phyloP scores from a whole-genome alignment of 352 stramenopile genomes.

The Phytophthora capsici region DNA sequence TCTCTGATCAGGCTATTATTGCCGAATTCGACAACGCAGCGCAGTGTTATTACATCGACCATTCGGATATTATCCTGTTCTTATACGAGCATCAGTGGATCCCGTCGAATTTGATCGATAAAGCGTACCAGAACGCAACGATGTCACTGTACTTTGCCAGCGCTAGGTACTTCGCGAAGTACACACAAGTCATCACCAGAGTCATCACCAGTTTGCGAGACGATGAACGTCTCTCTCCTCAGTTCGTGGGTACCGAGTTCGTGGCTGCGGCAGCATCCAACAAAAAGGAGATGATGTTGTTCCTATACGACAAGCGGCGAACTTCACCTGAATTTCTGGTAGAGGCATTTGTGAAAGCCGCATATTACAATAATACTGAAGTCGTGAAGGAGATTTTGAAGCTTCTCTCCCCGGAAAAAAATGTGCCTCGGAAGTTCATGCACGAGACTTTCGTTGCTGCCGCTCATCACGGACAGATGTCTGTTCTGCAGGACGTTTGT shows the following conservation, averaged over 20 bases:
- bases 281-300: neutral
- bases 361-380: neutral
- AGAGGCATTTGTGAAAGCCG: neutral
- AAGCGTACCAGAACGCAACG: neutral
- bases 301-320: neutral
- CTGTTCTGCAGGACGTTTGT: neutral
- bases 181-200: neutral
- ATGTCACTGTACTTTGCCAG: no score
- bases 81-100: neutral
- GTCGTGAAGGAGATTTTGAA: neutral
- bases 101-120: neutral
- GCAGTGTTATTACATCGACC: neutral
- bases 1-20: neutral
- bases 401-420: neutral
- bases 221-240: neutral
- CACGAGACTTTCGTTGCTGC: constrained; percentile 2
- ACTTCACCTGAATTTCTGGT: neutral
- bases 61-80: neutral
- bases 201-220: neutral
- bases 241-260: neutral
- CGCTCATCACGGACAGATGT: constrained; percentile 4
- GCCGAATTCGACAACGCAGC: neutral
- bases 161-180: neutral
- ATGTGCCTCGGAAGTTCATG: neutral
- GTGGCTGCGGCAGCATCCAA: neutral